Percentiles rank a stretch among this genome's conserved stretches.
These are phyloP conservation scores for Yamadazyma mexicana DNA, from an alignment of 1,139 yeast species.

Conservation along the genomic window DNA sequence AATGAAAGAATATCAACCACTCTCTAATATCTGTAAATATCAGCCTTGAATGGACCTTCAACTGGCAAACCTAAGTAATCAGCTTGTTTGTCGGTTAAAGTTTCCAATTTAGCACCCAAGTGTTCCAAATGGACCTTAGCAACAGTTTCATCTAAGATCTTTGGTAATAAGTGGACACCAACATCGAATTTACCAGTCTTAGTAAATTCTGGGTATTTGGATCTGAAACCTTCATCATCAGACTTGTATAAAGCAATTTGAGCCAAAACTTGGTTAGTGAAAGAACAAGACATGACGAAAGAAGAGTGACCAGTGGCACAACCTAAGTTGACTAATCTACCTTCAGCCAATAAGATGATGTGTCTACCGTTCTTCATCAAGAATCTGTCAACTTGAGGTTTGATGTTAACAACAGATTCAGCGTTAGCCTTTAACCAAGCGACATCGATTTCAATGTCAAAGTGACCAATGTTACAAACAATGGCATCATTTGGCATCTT, in stretches of 20 bases:
- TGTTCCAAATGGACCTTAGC: conserved; percentile 97
- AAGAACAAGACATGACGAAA: conserved; percentile 99
- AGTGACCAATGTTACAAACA: conserved; percentile 99
- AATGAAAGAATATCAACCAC: conserved; percentile 4
- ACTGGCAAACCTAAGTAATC: conserved; percentile 92
- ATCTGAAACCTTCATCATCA: conserved; percentile 77
- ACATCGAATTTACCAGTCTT: conserved; percentile 88
- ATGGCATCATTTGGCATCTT: conserved; percentile 99
- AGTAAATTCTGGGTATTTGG: conserved; percentile 83
- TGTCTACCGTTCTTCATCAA: conserved; percentile 89
- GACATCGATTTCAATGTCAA: conserved; percentile 98
- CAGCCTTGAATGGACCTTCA: conserved; percentile 98
- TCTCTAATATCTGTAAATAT: conserved; percentile 92
- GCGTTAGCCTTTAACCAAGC: conserved; percentile 97
- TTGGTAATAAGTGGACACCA: conserved; percentile 97
- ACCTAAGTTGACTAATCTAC: conserved; percentile 99
- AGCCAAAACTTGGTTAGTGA: conserved; percentile 99
- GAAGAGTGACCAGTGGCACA: conserved; percentile 99
- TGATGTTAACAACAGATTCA: conserved; percentile 88
- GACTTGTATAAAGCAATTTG: conserved; percentile 98
- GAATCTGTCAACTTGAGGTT: conserved; percentile 99
- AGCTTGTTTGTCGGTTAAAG: conserved; percentile 78
- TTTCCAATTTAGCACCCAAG: conserved; percentile 88
- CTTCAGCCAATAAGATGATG: conserved; percentile 96
- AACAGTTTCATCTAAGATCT: conserved; percentile 97